These are phyloP conservation scores for Telopea speciosissima DNA, from an alignment of 177 flowering plant genomes.

Conservation along the genomic window DNA sequence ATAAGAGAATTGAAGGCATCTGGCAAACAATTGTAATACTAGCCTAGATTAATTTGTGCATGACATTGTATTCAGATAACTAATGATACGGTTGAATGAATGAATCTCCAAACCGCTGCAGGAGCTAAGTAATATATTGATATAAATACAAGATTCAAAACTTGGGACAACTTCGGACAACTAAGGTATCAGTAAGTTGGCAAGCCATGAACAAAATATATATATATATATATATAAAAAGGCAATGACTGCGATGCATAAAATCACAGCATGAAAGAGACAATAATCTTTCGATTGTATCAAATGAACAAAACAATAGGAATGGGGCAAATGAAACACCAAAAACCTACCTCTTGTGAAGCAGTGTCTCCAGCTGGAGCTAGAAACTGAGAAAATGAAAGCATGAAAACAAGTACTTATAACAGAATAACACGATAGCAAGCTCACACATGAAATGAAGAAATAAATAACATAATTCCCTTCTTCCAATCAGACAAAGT, in stretches of 20 bases:
- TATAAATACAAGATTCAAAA: background rate
- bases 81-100: background rate
- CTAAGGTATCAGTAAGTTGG: background rate
- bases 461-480: background rate
- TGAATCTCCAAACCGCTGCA: background rate
- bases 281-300: background rate
- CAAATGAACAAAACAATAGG: background rate
- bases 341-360: background rate
- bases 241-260: background rate
- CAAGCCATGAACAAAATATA: too few relatives aligned
- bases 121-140: background rate
- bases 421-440: background rate
- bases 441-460: background rate
- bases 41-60: constrained; percentile 7
- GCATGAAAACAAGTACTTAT: background rate
- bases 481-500: background rate
- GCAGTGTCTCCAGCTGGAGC: background rate
- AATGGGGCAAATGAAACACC: background rate
- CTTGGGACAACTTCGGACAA: too few relatives aligned
- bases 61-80: background rate
- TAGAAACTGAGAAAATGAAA: background rate
- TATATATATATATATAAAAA: too few relatives aligned
- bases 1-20: background rate
- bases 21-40: background rate
- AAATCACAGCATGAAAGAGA: background rate